These are phyloP conservation scores for Coemansia sp. DNA, from an alignment of 371 early-diverging fungal genomes.

Conservation along the genomic window DNA sequence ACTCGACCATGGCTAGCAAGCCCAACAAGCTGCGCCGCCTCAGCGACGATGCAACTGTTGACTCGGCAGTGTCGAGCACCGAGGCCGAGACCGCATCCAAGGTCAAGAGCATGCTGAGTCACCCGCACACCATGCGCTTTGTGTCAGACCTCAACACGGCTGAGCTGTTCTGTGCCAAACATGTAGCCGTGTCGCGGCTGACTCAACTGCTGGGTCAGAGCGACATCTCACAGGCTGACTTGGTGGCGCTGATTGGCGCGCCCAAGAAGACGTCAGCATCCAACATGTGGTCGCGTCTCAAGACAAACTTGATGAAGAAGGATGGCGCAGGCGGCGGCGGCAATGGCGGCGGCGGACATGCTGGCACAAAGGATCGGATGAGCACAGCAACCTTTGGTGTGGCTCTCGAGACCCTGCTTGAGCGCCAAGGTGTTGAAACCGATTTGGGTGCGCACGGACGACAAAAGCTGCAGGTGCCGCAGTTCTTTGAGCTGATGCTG, in stretches of 20 bases:
- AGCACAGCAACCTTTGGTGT: conserved; percentile 88
- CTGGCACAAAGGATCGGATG: conserved; percentile 48
- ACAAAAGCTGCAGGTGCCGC: conserved; percentile 71
- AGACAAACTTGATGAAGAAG: conserved; percentile 53
- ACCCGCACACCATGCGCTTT: conserved; percentile 55
- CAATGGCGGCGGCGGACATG: conserved; percentile 10
- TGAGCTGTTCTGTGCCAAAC: conserved; percentile 81
- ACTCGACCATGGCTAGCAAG: conserved; percentile 10
- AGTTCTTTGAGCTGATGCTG: conserved; percentile 81
- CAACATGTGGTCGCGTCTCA: conserved; percentile 51
- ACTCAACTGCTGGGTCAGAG: conserved; percentile 70
- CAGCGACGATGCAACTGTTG: conserved; percentile 29
- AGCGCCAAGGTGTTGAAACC: conserved; percentile 81
- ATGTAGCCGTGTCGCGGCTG: conserved; percentile 76
- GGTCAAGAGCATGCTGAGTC: conserved; percentile 49
- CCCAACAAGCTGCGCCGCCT: conserved; percentile 34
- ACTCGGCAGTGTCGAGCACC: conserved; percentile 3
- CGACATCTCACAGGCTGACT: conserved; percentile 68
- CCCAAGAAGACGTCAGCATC: conserved; percentile 48
- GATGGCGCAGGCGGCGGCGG: conserved; percentile 29
- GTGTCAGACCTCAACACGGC: conserved; percentile 80
- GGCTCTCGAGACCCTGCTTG: conserved; percentile 78
- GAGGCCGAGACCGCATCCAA: conserved; percentile 36
- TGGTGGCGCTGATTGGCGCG: conserved; percentile 70
- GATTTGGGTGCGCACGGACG: conserved; percentile 75